Conservation (phyloP, 78 protist species). For the Dictyostelium purpureum region DNA sequence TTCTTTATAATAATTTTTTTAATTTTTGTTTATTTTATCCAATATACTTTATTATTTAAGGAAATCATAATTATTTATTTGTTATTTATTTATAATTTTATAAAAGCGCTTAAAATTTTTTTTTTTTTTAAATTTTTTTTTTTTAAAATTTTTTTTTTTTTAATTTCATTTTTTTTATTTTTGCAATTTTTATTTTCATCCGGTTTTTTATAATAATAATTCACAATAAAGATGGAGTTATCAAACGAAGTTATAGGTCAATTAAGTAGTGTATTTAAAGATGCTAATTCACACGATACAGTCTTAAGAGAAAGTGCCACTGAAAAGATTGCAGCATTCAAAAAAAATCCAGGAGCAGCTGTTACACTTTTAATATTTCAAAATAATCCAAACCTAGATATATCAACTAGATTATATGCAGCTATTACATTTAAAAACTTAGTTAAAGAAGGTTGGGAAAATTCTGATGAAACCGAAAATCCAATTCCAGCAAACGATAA, state of each 20-base stretch:
- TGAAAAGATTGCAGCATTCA: neutral
- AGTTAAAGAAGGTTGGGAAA: slow-evolving; percentile 46
- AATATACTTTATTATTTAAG: too few relatives aligned
- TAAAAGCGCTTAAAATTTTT: neutral
- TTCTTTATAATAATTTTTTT: neutral
- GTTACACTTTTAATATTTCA: neutral
- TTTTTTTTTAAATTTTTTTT: neutral
- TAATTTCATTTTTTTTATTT: neutral
- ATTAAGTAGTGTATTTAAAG: neutral
- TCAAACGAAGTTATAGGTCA: neutral
- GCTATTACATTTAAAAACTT: slow-evolving; percentile 63
- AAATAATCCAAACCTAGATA: neutral
- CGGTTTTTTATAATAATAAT: neutral
- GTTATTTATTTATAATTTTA: too few relatives aligned
- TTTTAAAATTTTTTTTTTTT: neutral
- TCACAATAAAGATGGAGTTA: neutral
- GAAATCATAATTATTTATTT: neutral
- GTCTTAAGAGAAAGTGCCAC: slow-evolving; percentile 17
- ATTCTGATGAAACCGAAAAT: slow-evolving; percentile 1
- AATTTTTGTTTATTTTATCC: neutral
- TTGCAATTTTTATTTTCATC: neutral
- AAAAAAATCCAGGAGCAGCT: neutral
- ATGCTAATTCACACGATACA: neutral
- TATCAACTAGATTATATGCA: neutral
- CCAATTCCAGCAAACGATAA: slow-evolving; percentile 34